phyloP scores from a whole-genome alignment of 441 rosid species.

The Populus hybrid region DNA sequence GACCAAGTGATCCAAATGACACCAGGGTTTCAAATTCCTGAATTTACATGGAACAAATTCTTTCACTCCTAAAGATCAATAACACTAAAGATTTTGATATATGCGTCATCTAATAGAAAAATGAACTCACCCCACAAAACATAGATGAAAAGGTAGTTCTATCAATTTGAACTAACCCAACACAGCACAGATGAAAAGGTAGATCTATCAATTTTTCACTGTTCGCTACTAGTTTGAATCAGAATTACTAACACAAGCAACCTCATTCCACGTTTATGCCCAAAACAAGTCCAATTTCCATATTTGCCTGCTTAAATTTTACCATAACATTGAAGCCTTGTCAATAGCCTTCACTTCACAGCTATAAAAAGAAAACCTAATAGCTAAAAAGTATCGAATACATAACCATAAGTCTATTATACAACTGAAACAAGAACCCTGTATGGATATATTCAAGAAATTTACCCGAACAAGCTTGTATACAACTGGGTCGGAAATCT shows the following conservation, averaged over 20 bases:
- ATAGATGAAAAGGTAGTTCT: neutral
- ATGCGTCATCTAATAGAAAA: neutral
- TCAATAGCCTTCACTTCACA: neutral
- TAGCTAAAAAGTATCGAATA: neutral
- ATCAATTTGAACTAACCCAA: too few relatives aligned
- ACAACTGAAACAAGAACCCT: neutral
- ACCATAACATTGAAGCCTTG: neutral
- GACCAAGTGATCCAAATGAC: neutral
- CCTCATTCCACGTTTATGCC: neutral
- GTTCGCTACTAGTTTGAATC: neutral
- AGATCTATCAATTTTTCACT: neutral
- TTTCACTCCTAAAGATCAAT: neutral
- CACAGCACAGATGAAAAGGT: too few relatives aligned
- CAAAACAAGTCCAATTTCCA: neutral
- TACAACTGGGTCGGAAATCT: slow-evolving; percentile 57
- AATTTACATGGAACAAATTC: neutral
- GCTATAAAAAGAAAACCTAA: neutral
- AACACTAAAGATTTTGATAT: neutral
- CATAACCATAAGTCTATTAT: neutral
- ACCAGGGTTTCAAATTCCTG: neutral
- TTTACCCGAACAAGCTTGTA: slow-evolving; percentile 95
- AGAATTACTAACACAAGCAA: neutral
- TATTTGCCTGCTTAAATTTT: neutral
- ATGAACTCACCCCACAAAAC: neutral
- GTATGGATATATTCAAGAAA: slow-evolving; percentile 8